Percentiles rank a stretch among this genome's conserved stretches.
Evolutionary conservation across 1,284 basidiomycete genomes (phyloP).

Genomic region (Malassezia restricta): DNA sequence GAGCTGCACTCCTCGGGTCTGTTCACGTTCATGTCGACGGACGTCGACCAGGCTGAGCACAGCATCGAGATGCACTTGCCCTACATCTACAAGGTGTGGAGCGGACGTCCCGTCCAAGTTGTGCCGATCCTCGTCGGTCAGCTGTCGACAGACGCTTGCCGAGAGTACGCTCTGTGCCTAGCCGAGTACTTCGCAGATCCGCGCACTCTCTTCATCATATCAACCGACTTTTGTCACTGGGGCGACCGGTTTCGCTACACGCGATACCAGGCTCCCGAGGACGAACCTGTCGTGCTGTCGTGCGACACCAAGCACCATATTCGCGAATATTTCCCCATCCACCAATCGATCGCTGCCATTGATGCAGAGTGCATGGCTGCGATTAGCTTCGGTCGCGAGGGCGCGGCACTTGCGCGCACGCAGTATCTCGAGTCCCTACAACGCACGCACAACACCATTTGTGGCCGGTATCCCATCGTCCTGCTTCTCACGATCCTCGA

Average conservation of each 20-base stretch:
- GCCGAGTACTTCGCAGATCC: constrained; percentile 65
- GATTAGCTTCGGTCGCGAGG: constrained; percentile 49
- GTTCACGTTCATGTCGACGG: constrained; percentile 60
- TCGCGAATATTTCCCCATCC: constrained; percentile 23
- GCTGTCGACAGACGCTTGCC: constrained; percentile 52
- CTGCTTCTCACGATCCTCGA: constrained; percentile 69
- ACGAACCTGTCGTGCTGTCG: constrained; percentile 36
- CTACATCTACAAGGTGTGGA: constrained; percentile 75
- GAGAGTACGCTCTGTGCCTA: constrained; percentile 58
- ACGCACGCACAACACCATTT: constrained; percentile 86
- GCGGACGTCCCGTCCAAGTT: constrained; percentile 64
- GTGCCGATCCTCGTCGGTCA: constrained; percentile 86
- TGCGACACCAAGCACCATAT: constrained; percentile 3
- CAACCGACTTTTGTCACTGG: constrained; percentile 98
- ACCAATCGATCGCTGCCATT: constrained; percentile 59
- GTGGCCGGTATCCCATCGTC: constrained; percentile 87
- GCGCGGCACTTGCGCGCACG: constrained; percentile 21
- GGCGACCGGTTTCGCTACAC: constrained; percentile 80
- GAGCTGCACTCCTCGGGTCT: constrained; percentile 59
- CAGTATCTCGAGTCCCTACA: constrained; percentile 57
- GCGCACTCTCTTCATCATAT: constrained; percentile 77
- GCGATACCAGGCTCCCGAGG: constrained; percentile 64
- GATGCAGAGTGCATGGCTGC: constrained; percentile 69
- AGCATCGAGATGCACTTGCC: constrained; percentile 96
- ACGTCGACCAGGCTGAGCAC: constrained; percentile 83